phyloP scores from a whole-genome alignment of 1,284 basidiomycete species.

The Tilletiaria anomala region DNA sequence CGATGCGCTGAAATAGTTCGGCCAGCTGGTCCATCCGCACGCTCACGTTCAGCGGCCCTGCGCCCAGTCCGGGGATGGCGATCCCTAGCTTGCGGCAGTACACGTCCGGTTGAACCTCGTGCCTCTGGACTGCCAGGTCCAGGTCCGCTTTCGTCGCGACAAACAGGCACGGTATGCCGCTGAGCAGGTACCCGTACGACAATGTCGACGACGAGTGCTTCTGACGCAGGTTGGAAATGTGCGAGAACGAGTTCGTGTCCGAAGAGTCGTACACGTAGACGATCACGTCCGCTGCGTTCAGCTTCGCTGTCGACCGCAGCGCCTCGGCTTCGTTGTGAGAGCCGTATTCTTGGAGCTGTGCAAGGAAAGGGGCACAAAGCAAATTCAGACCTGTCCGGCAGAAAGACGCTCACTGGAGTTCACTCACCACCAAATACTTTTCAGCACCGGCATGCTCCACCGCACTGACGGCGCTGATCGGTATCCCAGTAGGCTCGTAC shows the following conservation, averaged over 20 bases:
- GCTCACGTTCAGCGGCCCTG: slow-evolving; percentile 29
- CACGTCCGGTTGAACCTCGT: slow-evolving; percentile 95
- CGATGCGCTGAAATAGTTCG: slow-evolving; percentile 76
- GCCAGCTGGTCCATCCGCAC: slow-evolving; percentile 69
- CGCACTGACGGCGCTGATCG: slow-evolving; percentile 80
- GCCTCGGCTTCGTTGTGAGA: slow-evolving; percentile 67
- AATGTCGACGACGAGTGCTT: slow-evolving; percentile 62
- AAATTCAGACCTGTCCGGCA: neutral
- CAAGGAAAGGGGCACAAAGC: too few relatives aligned
- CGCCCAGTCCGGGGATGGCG: slow-evolving; percentile 14
- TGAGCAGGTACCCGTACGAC: slow-evolving; percentile 33
- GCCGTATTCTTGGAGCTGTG: slow-evolving; percentile 86
- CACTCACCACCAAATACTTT: slow-evolving; percentile 56
- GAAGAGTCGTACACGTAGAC: slow-evolving; percentile 93
- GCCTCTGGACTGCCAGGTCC: slow-evolving; percentile 83
- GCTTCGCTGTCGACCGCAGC: slow-evolving; percentile 73
- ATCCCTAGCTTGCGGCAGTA: slow-evolving; percentile 47
- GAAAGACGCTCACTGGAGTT: neutral
- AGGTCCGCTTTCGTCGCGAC: slow-evolving; percentile 98
- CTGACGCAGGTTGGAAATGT: slow-evolving; percentile 85
- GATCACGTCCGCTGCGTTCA: slow-evolving; percentile 80
- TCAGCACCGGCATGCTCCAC: slow-evolving; percentile 89
- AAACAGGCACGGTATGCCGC: slow-evolving; percentile 84
- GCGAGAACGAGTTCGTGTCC: slow-evolving; percentile 96
- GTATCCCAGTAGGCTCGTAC: slow-evolving; percentile 68